Conservation (phyloP, 352 stramenopile species). For the Phytophthora pluvialis region DNA sequence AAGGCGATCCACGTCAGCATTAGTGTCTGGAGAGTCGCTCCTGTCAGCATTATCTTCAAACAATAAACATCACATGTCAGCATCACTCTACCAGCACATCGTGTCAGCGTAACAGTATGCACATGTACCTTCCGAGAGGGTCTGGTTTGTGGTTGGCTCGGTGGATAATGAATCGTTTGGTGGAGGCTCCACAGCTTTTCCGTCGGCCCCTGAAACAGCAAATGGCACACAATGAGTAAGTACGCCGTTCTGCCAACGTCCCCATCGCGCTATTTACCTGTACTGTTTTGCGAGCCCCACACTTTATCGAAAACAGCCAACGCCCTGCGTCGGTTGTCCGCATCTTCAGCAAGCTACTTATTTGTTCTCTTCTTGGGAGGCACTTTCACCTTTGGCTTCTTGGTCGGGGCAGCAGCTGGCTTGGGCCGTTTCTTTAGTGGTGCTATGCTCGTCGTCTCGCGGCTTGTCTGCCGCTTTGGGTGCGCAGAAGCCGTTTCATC, state of each 20-base stretch:
- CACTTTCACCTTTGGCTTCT: no score
- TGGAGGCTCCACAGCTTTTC: conserved; percentile 1
- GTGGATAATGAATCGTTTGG: background rate
- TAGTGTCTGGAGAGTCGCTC: background rate
- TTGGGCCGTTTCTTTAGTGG: no score
- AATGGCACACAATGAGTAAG: no score
- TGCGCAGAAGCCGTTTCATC: no score
- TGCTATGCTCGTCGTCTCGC: no score
- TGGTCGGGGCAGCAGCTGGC: no score
- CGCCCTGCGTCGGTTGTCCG: background rate
- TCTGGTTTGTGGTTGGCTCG: no score
- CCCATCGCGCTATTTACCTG: background rate
- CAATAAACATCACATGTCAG: background rate
- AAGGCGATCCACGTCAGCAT: background rate
- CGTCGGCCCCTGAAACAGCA: background rate
- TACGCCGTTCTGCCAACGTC: no score
- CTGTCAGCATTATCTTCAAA: background rate
- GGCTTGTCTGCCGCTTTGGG: no score
- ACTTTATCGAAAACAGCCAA: conserved; percentile 12
- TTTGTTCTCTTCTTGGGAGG: conserved; percentile 3
- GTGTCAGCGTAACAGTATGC: background rate
- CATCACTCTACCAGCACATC: background rate
- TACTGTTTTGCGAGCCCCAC: conserved; percentile 2
- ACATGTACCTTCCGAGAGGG: conserved; percentile 1
- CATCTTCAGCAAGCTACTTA: conserved; percentile 6